Base-by-base conservation (phyloP, 495 filamentous ascomycete genomes). In the Baudoinia panamericana region DNA sequence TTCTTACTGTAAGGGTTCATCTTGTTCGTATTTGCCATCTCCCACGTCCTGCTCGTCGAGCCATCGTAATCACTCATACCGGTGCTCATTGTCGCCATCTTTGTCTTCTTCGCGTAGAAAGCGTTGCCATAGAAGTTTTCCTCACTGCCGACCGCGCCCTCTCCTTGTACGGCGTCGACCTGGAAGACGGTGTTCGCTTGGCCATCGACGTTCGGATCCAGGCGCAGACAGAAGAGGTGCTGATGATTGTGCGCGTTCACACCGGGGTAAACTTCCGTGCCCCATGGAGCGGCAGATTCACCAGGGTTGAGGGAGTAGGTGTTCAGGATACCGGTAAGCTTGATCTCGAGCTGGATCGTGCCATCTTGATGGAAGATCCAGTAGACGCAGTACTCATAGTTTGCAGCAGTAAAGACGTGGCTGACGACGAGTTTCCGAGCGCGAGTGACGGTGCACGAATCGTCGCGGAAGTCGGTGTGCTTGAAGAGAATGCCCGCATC, bases 361-460 rank as follows among this genome's bases (percentile, higher is more conserved):
- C 84, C 88, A 51, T 94, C 88, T 59, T 88, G 84, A 55, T 92
- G 84, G 67, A 95, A 85, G 53, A 84, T 76, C 84, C 87, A 94
- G 64, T 90, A 81, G 19, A 83, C 78, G 42, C 84, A 87, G 63
- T 96, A 96, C 61, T 96, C 88, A 63, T 96, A 96, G 65, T 96
- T 96, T 35, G 87, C 85, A 7, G 87, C 88, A 1, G 88, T 96
- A 66, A 95, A 93, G 52, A 94, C 80, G 39, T 93, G 88, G 17
- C 84, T 87, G 53, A 96, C 69, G 48, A 96, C 68, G 40, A 96
- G 70, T 54, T 92, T 93, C 11, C 87, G 74, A 22, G 74, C 86
- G 30, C 88, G 78, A 10, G 86, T 93, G 17, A 93, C 82, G 38
- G 92, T 80, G 34, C 78, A 73, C 0, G 80, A 82, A 30, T 87